A percentile compares a stretch with the other conserved stretches of the same genome.
These are phyloP conservation scores for Daldinia sp. DNA, from an alignment of 2,329 filamentous ascomycete species.

Conservation along the genomic window DNA sequence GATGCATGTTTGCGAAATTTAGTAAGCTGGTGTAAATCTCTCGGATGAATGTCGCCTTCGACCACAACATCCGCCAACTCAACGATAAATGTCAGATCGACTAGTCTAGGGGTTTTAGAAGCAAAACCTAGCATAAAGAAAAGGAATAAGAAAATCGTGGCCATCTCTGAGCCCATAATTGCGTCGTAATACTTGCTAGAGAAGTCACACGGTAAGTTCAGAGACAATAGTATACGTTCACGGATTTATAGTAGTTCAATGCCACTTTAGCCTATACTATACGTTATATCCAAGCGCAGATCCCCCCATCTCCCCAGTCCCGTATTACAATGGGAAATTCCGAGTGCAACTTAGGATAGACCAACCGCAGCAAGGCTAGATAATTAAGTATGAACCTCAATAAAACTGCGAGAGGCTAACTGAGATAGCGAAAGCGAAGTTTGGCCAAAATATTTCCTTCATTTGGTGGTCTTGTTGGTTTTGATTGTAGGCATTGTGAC, in stretches of 20 bases:
- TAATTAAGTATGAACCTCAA: neutral
- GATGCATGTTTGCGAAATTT: constrained; percentile 23
- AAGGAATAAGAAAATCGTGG: neutral
- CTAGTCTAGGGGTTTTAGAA: constrained; percentile 12
- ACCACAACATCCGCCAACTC: constrained; percentile 20
- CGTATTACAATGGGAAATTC: neutral
- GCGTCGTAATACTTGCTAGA: neutral
- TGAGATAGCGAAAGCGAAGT: neutral
- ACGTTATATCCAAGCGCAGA: constrained; percentile 7
- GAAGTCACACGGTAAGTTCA: neutral
- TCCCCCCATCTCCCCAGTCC: neutral
- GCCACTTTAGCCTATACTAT: constrained; percentile 36
- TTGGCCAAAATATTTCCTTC: neutral
- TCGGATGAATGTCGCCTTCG: constrained; percentile 7
- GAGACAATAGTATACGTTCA: neutral
- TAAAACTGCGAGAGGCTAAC: neutral
- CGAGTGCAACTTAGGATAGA: constrained; percentile 19
- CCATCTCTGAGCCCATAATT: neutral
- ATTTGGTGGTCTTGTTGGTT: too few species aligned
- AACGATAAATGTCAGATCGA: constrained; percentile 33
- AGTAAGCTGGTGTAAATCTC: constrained; percentile 13
- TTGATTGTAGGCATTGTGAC: too few species aligned
- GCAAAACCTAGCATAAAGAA: constrained; percentile 6
- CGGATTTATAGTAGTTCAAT: constrained; percentile 13
- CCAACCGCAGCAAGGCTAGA: neutral